Percentiles rank a stretch among this genome's conserved stretches.
These are phyloP conservation scores for Apium graveolens DNA, from an alignment of 129 eudicot genomes.

Conservation along the genomic window DNA sequence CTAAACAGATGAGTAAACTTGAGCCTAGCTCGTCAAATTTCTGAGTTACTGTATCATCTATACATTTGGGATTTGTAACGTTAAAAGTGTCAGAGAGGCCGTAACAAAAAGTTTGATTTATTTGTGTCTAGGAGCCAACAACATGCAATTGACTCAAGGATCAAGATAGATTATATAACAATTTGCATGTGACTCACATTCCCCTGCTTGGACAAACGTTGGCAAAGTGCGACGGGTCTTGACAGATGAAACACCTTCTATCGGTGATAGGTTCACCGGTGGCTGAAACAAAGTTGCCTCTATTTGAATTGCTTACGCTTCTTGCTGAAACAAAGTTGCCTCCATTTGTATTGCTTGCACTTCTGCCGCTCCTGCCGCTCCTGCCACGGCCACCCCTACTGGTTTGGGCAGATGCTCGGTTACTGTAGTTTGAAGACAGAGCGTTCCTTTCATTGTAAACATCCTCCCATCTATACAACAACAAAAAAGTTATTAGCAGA, in stretches of 20 bases:
- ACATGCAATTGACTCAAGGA: not conserved
- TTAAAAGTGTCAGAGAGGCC: not conserved
- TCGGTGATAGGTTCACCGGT: constrained; percentile 83
- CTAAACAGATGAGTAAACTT: no score
- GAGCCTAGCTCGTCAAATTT: no score
- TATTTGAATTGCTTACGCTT: constrained; percentile 23
- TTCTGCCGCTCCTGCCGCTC: constrained; percentile 22
- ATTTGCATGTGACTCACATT: constrained; percentile 15
- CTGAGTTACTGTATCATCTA: not conserved
- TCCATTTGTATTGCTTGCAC: constrained; percentile 26
- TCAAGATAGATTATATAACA: not conserved
- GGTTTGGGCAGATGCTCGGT: constrained; percentile 28
- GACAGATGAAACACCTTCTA: constrained; percentile 80
- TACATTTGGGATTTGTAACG: not conserved
- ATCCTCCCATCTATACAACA: constrained; percentile 74
- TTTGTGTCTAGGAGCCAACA: not conserved
- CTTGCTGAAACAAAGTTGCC: constrained; percentile 74
- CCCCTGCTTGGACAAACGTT: constrained; percentile 87
- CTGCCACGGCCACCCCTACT: constrained; percentile 30
- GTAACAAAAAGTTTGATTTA: not conserved
- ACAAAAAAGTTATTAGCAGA: not conserved
- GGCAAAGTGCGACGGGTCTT: constrained; percentile 92
- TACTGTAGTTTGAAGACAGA: constrained; percentile 21
- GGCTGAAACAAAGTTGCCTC: constrained; percentile 70
- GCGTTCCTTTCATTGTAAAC: constrained; percentile 32